A percentile compares a stretch with the other conserved stretches of the same genome.
Evolutionary conservation across 345 rosid genomes (phyloP).

Genomic region (Limnanthes douglasii): DNA sequence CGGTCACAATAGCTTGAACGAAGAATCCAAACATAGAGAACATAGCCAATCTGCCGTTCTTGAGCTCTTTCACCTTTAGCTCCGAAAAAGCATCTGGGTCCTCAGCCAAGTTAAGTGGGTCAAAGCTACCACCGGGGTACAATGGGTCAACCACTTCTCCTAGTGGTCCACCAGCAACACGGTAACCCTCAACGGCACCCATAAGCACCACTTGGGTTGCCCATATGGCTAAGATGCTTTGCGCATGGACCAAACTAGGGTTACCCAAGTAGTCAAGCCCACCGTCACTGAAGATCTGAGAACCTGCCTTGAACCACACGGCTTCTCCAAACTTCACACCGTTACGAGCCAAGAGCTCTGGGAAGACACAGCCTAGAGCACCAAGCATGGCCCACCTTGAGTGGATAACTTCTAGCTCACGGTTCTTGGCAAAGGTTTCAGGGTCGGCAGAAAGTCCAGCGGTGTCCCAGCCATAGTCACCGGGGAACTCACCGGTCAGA

Average conservation of each 20-base stretch:
- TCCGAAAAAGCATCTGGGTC: constrained; percentile 85
- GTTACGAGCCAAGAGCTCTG: constrained; percentile 29
- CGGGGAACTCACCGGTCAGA: constrained; percentile 70
- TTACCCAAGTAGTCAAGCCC: constrained; percentile 79
- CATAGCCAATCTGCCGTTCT: constrained; percentile 80
- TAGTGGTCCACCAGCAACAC: constrained; percentile 54
- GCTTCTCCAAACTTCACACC: constrained; percentile 21
- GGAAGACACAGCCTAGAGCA: constrained; percentile 69
- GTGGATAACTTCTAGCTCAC: constrained; percentile 82
- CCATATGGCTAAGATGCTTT: constrained; percentile 75
- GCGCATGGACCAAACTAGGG: constrained; percentile 73
- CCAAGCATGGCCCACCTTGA: constrained; percentile 76
- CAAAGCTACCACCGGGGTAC: constrained; percentile 75
- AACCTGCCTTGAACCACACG: constrained; percentile 23
- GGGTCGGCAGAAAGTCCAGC: constrained; percentile 88
- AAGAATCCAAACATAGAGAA: constrained; percentile 87
- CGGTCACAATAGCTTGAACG: constrained; percentile 77
- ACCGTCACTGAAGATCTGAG: constrained; percentile 70
- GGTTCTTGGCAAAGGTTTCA: constrained; percentile 81
- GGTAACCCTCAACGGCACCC: constrained; percentile 77
- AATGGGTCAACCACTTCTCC: constrained; percentile 62
- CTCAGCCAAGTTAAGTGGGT: constrained; percentile 68
- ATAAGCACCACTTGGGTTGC: constrained; percentile 48
- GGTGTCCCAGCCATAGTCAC: constrained; percentile 25
- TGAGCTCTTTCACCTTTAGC: constrained; percentile 70